Base-by-base conservation (phyloP, 805 yeast species). In the Ogataea neopini region DNA sequence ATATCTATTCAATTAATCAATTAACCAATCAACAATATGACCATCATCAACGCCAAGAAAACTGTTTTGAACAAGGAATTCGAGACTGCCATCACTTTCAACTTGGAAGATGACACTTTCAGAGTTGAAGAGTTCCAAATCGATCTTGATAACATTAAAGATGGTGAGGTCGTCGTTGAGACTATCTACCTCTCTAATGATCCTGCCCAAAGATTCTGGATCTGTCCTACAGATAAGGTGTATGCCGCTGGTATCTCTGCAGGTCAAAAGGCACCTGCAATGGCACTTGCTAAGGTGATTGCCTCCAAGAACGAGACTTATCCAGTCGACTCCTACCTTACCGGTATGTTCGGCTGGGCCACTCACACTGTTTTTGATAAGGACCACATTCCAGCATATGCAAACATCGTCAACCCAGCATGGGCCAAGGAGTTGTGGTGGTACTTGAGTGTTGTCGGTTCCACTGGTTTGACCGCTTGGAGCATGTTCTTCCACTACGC, bases 391-490 rank as follows among this genome's bases (percentile, higher is more conserved):
- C 42, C 41, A 28, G 4, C 13, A 2, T 35, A 9, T 23, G 25
- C 38, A 7, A 33, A 23, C 6, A 19, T 25, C 6, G 56, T 74
- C 35, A 71, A 65, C 37, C 43, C 59, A 18, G 49, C 60, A 9
- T 32, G 60, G 11, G 36, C 43, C 11, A 20, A 54, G n/a, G 75
- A 77, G 19, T 60, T 76, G 41, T 66, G 71, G 47, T 63, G 74
- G 61, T 78, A 71, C 56, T 54, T 80, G 43, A 75, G 77, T 29
- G 67, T 74, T 3, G 63, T 80, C 17, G 88, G 88, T 30, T 52
- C 76, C 50, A 81, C 86, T 9, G 77, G 84, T 0, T 54, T 81
- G 50, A 83, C 88, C 23, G 86, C 88, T 1, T 82, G 79, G 67
- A 68, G 75, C 52, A 82, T 82, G 10, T 70, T 81, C 47, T 66